phyloP scores from a whole-genome alignment of 139 green algal genomes.

The Chlamydomonas urium region DNA sequence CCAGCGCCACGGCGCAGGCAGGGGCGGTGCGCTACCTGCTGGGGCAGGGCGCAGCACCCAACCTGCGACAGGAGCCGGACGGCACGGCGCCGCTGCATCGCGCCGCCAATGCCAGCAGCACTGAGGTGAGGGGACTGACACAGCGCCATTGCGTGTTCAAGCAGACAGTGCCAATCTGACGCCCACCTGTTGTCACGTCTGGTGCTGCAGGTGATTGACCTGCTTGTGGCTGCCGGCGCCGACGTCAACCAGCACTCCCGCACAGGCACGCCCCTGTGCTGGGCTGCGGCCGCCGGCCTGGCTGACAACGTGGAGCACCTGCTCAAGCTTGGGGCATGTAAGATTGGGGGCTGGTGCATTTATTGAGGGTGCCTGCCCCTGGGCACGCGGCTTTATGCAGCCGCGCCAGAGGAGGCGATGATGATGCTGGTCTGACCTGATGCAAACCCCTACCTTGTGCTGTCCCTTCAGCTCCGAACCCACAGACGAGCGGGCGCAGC shows the following conservation, averaged over 20 bases:
- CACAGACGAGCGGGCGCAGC: not conserved
- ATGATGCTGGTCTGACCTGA: too few relatives aligned
- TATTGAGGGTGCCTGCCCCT: too few relatives aligned
- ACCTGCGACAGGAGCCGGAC: slow-evolving; percentile 9
- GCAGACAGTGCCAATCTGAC: too few relatives aligned
- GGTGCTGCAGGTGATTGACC: slow-evolving; percentile 1
- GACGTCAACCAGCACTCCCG: not conserved
- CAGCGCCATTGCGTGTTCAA: not conserved
- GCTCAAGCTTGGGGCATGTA: slow-evolving; percentile 1
- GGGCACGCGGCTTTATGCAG: too few relatives aligned
- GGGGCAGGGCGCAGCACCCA: not conserved
- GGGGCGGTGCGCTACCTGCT: not conserved
- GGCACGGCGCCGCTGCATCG: slow-evolving; percentile 10
- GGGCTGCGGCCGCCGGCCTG: not conserved
- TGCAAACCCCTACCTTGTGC: too few relatives aligned
- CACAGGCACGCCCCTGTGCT: slow-evolving; percentile 11
- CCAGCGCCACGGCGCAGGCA: not conserved
- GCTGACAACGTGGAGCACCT: slow-evolving; percentile 1
- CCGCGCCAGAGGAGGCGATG: too few relatives aligned
- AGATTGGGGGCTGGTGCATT: too few relatives aligned
- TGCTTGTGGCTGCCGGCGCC: not conserved
- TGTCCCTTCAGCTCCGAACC: too few relatives aligned
- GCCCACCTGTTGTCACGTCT: too few relatives aligned
- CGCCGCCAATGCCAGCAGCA: not conserved
- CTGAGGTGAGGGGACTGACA: not conserved